A percentile compares a stretch with the other conserved stretches of the same genome.
These are phyloP conservation scores for Pleomassaria siparia DNA, from an alignment of 2,329 filamentous ascomycete species.

Conservation along the genomic window DNA sequence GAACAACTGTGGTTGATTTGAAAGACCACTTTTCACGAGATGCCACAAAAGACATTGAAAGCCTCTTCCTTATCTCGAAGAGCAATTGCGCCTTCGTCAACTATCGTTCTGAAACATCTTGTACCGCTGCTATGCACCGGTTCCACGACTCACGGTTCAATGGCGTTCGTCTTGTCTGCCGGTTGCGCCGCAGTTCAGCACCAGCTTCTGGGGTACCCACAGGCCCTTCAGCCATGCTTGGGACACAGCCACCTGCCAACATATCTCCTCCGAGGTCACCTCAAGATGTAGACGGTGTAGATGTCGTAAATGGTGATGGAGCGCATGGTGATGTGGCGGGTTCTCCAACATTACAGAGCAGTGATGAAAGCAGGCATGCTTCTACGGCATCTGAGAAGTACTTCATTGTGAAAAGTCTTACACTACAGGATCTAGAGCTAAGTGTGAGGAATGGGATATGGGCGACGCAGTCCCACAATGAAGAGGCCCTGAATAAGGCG, in stretches of 20 bases:
- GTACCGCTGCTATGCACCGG: constrained; percentile 73
- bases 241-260: constrained; percentile 22
- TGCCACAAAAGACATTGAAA: constrained; percentile 74
- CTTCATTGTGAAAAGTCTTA: constrained; percentile 92
- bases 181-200: constrained; percentile 65
- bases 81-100: constrained; percentile 98
- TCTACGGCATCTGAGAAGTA: constrained; percentile 68
- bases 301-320: no score
- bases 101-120: constrained; percentile 78
- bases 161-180: constrained; percentile 80
- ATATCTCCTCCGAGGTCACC: constrained; percentile 31
- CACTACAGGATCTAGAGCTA: constrained; percentile 82
- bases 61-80: constrained; percentile 91
- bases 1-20: constrained; percentile 77
- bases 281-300: constrained; percentile 16
- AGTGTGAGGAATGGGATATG: constrained; percentile 87
- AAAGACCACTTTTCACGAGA: constrained; percentile 88
- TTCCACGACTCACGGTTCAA: constrained; percentile 92
- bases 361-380: constrained; percentile 13
- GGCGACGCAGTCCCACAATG: constrained; percentile 94
- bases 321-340: constrained; percentile 13
- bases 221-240: constrained; percentile 54
- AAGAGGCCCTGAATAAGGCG: constrained; percentile 77
- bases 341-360: constrained; percentile 12
- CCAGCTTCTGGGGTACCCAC: constrained; percentile 53